Percentiles rank a stretch among this genome's conserved stretches.
These are phyloP conservation scores for Calonectria pseudoturangicola DNA, from an alignment of 2,329 filamentous ascomycete genomes.

Conservation along the genomic window DNA sequence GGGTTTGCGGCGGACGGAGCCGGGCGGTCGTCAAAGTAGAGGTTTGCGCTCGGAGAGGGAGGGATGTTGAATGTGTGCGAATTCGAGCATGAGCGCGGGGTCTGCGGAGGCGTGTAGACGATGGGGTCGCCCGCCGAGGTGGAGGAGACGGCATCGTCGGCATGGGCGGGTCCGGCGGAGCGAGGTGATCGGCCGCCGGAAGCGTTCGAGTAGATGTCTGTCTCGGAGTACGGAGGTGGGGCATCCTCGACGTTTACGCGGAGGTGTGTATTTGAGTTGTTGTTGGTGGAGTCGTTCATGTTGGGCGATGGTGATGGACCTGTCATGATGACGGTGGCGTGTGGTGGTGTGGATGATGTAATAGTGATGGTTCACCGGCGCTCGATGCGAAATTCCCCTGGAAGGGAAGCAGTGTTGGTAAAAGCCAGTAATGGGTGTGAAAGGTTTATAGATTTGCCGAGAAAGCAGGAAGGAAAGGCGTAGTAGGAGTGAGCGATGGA, in stretches of 20 bases:
- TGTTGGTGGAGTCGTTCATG: conserved; percentile 40
- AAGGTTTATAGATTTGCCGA: conserved; percentile 7
- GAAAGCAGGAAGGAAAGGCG: not conserved
- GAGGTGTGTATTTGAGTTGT: conserved; percentile 41
- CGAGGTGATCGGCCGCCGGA: conserved; percentile 48
- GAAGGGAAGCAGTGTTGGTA: not conserved
- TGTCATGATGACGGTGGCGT: conserved; percentile 42
- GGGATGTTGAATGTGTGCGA: conserved; percentile 44
- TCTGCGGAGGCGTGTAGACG: conserved; percentile 72
- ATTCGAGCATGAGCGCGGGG: conserved; percentile 61
- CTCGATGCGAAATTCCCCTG: not conserved
- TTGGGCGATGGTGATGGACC: conserved; percentile 39
- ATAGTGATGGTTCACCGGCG: conserved; percentile 15
- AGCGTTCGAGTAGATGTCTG: conserved; percentile 71
- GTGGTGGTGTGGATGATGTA: conserved; percentile 20
- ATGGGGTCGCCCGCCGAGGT: conserved; percentile 65
- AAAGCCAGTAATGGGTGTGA: not conserved
- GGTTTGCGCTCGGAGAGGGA: conserved; percentile 49
- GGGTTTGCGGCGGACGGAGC: conserved; percentile 51
- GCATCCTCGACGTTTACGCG: conserved; percentile 58
- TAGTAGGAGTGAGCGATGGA: not conserved
- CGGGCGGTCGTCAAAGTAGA: conserved; percentile 69
- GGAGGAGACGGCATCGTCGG: conserved; percentile 63
- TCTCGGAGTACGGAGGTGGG: conserved; percentile 75
- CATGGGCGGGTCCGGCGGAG: conserved; percentile 53